Evolutionary conservation across 1,284 basidiomycete species (phyloP), one percentile per base, ranked within the genome.

Genomic region (Cryptococcus amylolentus): DNA sequence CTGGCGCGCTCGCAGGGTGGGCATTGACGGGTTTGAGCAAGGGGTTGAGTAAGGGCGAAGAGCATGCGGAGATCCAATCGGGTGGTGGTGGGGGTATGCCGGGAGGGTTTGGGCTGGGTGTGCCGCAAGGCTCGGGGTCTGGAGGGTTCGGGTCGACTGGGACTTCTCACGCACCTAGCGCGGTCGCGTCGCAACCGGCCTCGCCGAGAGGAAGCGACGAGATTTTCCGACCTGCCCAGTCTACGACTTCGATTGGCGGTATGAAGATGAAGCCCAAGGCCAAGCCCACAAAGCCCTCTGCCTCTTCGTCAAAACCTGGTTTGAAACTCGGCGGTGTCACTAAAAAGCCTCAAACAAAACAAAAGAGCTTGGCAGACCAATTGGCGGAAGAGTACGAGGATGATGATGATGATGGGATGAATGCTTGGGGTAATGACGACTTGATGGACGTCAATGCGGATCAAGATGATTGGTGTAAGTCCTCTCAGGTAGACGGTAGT

Each of bases 391-490:
- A 81, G 52, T 81, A 27, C 20, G 45, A 46, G 28, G 81, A 81
- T 31, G 79, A 79, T 48, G 79, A 77, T 20, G 69, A 70, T 13
- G 66, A 68, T 9, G 71, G 72, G 10, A 74, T 67, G 6, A 84
- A 86, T 68, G 82, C 84, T 0, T 91, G 88, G 86, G 86, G 85
- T 5, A 77, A 58, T 18, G 77, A 77, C 28, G 89, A 95, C 73
- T 75, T 95, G 54, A 94, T 95, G 74, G 91, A 96, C 66, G 85
- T 96, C 9, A 87, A 92, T 70, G 91, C 88, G 1, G 91, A 96
- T 66, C 83, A 86, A 37, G 92, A 87, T 68, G 93, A 96, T 72
- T 96, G 93, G 93, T 88, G 90, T 89, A 69, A 70, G 83, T 80
- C 40, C 26, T 43, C n/a, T n/a, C 13, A 13, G 26, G 35, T 27